Percentiles rank a stretch among this genome's conserved stretches.
phyloP scores from a whole-genome alignment of 1,284 basidiomycete species.

The Fomitopsis schrenkii region DNA sequence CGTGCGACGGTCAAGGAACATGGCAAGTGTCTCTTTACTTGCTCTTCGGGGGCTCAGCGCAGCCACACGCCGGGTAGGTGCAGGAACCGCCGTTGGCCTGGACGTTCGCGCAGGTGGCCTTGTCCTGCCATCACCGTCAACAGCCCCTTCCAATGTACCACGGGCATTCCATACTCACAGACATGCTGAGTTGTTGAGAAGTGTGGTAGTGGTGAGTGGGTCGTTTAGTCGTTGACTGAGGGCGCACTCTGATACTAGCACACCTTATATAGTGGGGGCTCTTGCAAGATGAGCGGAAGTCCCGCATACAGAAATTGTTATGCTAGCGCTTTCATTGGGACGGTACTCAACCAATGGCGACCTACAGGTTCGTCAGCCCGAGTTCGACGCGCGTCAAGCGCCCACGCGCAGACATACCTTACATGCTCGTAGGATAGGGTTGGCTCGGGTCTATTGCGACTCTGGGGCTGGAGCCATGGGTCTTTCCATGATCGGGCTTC shows the following conservation, averaged over 20 bases:
- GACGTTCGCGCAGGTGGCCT: not conserved
- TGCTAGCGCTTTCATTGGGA: not conserved
- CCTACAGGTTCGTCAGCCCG: not conserved
- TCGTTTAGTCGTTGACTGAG: not conserved
- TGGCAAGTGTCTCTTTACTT: not conserved
- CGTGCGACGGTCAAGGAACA: not conserved
- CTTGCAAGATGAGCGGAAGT: too few species aligned
- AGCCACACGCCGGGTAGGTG: not conserved
- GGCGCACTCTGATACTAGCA: not conserved
- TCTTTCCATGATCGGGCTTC: not conserved
- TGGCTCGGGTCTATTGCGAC: not conserved
- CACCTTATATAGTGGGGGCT: not conserved
- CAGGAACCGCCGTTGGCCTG: not conserved
- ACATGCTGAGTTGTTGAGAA: not conserved
- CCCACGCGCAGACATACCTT: not conserved
- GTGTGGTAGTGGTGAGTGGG: not conserved
- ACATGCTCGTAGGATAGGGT: not conserved
- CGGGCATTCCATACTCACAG: not conserved
- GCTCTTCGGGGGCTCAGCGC: not conserved
- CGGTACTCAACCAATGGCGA: not conserved
- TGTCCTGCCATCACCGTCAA: not conserved
- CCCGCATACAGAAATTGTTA: not conserved
- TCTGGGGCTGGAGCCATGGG: not conserved
- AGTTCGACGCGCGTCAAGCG: not conserved
- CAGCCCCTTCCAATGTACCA: not conserved